phyloP scores from a whole-genome alignment of 1,284 basidiomycete species.

The Moniliophthora roreri region DNA sequence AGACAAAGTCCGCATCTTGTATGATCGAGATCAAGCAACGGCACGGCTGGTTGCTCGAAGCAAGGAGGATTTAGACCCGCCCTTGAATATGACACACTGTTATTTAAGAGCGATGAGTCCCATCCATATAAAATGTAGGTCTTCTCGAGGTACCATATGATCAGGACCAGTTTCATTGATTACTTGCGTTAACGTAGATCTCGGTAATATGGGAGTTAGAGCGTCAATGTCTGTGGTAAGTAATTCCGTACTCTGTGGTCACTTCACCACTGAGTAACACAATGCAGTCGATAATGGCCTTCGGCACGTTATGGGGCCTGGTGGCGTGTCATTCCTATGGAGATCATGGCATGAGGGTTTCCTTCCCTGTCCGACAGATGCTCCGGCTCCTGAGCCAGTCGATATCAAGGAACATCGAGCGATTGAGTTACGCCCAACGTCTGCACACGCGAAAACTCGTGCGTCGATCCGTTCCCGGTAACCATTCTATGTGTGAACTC shows the following conservation, averaged over 20 bases:
- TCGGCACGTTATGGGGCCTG: constrained; percentile 83
- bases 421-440: constrained; percentile 79
- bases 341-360: constrained; percentile 75
- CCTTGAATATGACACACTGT: constrained; percentile 88
- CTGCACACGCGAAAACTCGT: constrained; percentile 78
- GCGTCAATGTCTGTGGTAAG: constrained; percentile 84
- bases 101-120: constrained; percentile 89
- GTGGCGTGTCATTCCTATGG: constrained; percentile 87
- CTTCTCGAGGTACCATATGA: neutral
- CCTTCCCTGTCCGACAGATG: constrained; percentile 84
- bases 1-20: constrained; percentile 82
- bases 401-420: constrained; percentile 83
- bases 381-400: constrained; percentile 80
- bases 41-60: constrained; percentile 75
- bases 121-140: constrained; percentile 81
- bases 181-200: constrained; percentile 43
- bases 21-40: constrained; percentile 77
- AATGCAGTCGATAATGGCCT: constrained; percentile 78
- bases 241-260: constrained; percentile 9
- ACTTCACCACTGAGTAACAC: neutral
- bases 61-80: constrained; percentile 67
- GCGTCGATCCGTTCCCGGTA: constrained; percentile 9
- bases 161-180: constrained; percentile 5
- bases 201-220: constrained; percentile 80
- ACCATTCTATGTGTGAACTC: neutral